These are phyloP conservation scores for Tilletiaria anomala DNA, from an alignment of 1,284 basidiomycete species.

Conservation along the genomic window DNA sequence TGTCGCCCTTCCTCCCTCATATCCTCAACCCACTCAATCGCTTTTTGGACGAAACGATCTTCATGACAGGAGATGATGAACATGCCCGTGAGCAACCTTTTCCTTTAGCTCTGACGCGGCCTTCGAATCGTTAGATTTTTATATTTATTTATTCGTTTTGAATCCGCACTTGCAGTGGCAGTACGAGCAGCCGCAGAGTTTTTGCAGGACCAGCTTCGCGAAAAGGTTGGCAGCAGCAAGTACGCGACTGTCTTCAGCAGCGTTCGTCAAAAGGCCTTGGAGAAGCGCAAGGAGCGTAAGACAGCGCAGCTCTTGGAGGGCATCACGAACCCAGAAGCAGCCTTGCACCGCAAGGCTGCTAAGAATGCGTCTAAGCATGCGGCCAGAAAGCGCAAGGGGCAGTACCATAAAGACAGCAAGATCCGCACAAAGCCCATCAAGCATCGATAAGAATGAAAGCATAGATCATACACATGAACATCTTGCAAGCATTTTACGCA, in stretches of 20 bases:
- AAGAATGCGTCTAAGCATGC: constrained; percentile 15
- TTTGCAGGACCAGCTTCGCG: constrained; percentile 75
- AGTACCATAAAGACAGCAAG: constrained; percentile 1
- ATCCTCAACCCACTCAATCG: constrained; percentile 76
- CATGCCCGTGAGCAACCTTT: too few relatives aligned
- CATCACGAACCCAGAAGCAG: constrained; percentile 23
- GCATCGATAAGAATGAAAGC: too few relatives aligned
- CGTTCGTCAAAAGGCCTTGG: constrained; percentile 58
- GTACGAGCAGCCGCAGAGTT: too few relatives aligned
- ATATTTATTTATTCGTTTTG: too few relatives aligned
- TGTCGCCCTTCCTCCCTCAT: constrained; percentile 65
- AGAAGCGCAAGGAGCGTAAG: constrained; percentile 59
- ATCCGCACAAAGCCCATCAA: constrained; percentile 3
- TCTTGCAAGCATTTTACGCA: too few relatives aligned
- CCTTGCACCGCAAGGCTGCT: constrained; percentile 11
- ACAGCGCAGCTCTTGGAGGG: constrained; percentile 48
- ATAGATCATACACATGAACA: too few relatives aligned
- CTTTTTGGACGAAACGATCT: constrained; percentile 59
- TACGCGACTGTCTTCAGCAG: constrained; percentile 67
- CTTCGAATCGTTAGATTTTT: too few relatives aligned
- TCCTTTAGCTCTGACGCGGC: too few relatives aligned
- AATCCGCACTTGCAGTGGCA: too few relatives aligned
- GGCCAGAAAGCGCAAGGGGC: constrained; percentile 16
- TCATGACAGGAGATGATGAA: too few relatives aligned
- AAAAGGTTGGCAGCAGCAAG: constrained; percentile 64